Evolutionary conservation across 371 early-diverging fungal species (phyloP).

Genomic region (Nematocida homosporus): DNA sequence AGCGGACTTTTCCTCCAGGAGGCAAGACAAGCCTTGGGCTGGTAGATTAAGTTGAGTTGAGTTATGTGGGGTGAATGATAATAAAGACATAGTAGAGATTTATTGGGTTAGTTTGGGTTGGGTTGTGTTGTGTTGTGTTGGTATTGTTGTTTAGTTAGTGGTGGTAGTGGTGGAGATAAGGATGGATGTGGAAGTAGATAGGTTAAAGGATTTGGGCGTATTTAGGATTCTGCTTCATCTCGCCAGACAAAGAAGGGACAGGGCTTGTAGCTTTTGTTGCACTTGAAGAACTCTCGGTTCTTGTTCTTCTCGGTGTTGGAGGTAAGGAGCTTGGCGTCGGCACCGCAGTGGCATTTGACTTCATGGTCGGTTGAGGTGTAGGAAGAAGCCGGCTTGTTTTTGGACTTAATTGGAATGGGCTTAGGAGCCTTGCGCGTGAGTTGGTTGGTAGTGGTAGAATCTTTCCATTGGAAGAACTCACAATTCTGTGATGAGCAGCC

Average conservation of each 20-base stretch:
- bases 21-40: neutral
- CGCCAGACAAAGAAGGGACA: constrained; percentile 68
- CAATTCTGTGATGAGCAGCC: constrained; percentile 68
- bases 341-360: constrained; percentile 65
- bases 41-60: neutral
- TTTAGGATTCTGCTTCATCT: constrained; percentile 33
- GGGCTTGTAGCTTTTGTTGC: constrained; percentile 66
- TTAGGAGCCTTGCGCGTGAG: constrained; percentile 3
- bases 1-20: neutral
- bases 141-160: no score
- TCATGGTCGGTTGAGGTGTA: neutral
- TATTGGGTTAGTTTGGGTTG: no score
- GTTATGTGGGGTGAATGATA: neutral
- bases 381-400: neutral
- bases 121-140: no score
- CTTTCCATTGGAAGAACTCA: constrained; percentile 65
- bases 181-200: no score
- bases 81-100: neutral
- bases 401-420: neutral
- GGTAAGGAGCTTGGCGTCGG: constrained; percentile 49
- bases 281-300: constrained; percentile 64
- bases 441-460: constrained; percentile 2
- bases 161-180: no score
- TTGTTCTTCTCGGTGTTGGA: constrained; percentile 64
- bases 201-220: no score